These are phyloP conservation scores for Amphirosellinia nigrospora DNA, from an alignment of 495 filamentous ascomycete species.

Conservation along the genomic window DNA sequence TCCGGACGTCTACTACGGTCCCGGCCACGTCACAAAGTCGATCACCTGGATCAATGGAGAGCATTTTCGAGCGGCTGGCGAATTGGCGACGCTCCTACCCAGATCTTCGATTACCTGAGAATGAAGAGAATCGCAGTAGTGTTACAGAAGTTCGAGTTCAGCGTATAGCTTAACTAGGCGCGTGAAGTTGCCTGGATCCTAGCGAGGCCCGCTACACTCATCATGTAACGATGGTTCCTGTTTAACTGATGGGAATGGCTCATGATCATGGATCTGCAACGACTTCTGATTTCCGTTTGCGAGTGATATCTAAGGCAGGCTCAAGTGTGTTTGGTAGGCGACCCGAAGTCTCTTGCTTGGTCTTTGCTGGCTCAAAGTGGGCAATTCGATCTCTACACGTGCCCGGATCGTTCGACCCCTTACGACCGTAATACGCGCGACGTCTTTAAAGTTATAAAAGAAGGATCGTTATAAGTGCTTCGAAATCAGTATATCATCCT, in stretches of 20 bases:
- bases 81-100: slow-evolving; percentile 35
- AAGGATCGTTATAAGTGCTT: background rate
- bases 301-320: background rate
- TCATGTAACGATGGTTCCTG: background rate
- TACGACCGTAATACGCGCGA: background rate
- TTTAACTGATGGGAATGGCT: background rate
- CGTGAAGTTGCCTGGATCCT: slow-evolving; percentile 24
- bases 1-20: background rate
- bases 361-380: background rate
- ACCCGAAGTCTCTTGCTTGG: background rate
- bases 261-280: background rate
- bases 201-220: no score
- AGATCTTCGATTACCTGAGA: slow-evolving; percentile 35
- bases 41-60: background rate
- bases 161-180: slow-evolving; percentile 36
- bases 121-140: slow-evolving; percentile 17
- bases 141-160: slow-evolving; percentile 33
- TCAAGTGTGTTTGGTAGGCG: background rate
- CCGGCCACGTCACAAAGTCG: background rate
- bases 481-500: background rate
- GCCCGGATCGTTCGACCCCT: background rate
- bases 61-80: slow-evolving; percentile 6
- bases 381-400: background rate
- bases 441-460: background rate
- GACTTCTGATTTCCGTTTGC: background rate